Conservation (phyloP, 768 basidiomycete species). For the Pholiota molesta region DNA sequence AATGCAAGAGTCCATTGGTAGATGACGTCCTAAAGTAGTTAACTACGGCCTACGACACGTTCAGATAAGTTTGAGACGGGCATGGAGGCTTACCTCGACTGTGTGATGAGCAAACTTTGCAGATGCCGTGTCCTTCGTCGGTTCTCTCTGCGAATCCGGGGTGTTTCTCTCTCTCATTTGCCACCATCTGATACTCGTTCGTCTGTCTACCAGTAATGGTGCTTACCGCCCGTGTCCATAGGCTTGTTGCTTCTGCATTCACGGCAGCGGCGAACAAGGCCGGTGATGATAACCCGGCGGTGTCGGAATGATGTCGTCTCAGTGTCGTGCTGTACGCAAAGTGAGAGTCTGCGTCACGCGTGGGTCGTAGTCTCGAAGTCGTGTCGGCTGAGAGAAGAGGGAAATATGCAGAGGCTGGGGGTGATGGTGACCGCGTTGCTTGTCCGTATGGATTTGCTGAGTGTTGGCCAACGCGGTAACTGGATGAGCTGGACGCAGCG, state of each 20-base stretch:
- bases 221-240: constrained; percentile 52
- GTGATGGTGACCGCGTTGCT: constrained; percentile 50
- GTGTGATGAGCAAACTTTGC: constrained; percentile 68
- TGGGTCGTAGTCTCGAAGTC: constrained; percentile 53
- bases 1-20: constrained; percentile 60
- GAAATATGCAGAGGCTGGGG: constrained; percentile 85
- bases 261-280: constrained; percentile 48
- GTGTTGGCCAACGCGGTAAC: constrained; percentile 31
- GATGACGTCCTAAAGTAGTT: constrained; percentile 68
- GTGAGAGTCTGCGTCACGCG: constrained; percentile 68
- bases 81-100: constrained; percentile 53
- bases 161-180: constrained; percentile 42
- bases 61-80: constrained; percentile 7
- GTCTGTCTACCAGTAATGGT: constrained; percentile 41
- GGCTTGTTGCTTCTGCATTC: constrained; percentile 48
- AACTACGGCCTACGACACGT: constrained; percentile 64
- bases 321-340: constrained; percentile 86
- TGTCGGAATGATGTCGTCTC: constrained; percentile 63
- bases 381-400: constrained; percentile 55
- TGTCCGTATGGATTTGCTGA: constrained; percentile 27
- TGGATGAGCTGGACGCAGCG: constrained; percentile 40
- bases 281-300: constrained; percentile 46
- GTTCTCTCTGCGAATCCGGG: constrained; percentile 31
- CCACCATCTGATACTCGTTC: constrained; percentile 34
- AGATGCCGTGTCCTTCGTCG: constrained; percentile 57